Conservation (phyloP, 352 stramenopile species). For the Globisporangium perplexum region DNA sequence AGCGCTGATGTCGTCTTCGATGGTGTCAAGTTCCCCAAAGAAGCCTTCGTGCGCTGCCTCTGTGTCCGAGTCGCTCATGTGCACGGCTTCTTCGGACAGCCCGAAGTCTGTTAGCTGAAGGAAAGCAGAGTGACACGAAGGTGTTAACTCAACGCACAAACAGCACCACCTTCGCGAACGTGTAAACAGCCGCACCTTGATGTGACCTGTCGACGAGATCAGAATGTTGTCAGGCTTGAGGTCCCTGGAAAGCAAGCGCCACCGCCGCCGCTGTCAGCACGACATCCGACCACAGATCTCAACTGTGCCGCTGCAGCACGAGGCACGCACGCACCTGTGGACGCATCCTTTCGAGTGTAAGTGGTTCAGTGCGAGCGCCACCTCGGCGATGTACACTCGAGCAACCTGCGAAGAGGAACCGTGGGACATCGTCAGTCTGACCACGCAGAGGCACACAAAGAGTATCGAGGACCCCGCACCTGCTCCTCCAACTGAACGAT, state of each 20-base stretch:
- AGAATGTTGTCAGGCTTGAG: slow-evolving; percentile 90
- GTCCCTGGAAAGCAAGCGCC: slow-evolving; percentile 34
- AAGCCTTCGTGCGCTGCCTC: slow-evolving; percentile 17
- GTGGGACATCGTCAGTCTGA: not conserved
- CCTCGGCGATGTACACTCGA: slow-evolving; percentile 84
- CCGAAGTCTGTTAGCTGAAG: slow-evolving; percentile 82
- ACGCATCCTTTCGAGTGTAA: slow-evolving; percentile 83
- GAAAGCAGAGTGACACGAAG: not conserved
- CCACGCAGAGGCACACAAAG: not conserved
- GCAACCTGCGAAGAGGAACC: slow-evolving; percentile 44
- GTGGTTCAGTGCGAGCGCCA: slow-evolving; percentile 82
- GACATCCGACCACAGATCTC: not conserved
- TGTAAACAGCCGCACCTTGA: slow-evolving; percentile 60
- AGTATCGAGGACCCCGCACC: slow-evolving; percentile 15
- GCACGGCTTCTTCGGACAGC: slow-evolving; percentile 74
- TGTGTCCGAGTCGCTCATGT: slow-evolving; percentile 33
- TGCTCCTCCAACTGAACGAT: slow-evolving; percentile 87
- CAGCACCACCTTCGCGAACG: not conserved
- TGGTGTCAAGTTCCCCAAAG: slow-evolving; percentile 8
- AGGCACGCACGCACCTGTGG: slow-evolving; percentile 38
- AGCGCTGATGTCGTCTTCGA: slow-evolving; percentile 5
- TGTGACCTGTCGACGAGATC: slow-evolving; percentile 82
- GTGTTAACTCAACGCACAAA: not conserved
- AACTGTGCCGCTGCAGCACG: not conserved
- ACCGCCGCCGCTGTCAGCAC: not conserved